These are phyloP conservation scores for Cladosporium halotolerans DNA, from an alignment of 2,329 filamentous ascomycete genomes.

Conservation along the genomic window DNA sequence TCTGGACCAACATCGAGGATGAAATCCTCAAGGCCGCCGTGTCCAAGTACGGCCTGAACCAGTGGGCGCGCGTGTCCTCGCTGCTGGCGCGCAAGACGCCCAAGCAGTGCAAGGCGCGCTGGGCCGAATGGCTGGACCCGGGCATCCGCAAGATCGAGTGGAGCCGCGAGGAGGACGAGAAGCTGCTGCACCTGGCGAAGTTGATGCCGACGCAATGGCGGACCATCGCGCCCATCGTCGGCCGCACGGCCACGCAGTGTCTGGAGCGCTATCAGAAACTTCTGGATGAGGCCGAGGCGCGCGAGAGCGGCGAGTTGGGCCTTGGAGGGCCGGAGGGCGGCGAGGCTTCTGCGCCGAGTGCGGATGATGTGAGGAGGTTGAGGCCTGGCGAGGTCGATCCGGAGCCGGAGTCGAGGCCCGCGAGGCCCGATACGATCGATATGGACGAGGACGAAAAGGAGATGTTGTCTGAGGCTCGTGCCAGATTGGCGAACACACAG, in stretches of 20 bases:
- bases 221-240: constrained; percentile 84
- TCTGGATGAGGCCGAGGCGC: constrained; percentile 88
- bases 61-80: constrained; percentile 97
- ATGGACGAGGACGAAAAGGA: constrained; percentile 99
- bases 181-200: constrained; percentile 91
- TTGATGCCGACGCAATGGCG: constrained; percentile 99
- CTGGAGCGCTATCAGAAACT: constrained; percentile 70
- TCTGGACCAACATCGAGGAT: constrained; percentile 72
- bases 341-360: constrained; percentile 79
- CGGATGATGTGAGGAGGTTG: constrained; percentile 83
- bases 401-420: constrained; percentile 95
- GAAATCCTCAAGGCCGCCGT: constrained; percentile 96
- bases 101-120: constrained; percentile 98
- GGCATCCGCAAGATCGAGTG: constrained; percentile 98
- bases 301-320: constrained; percentile 68
- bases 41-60: constrained; percentile 90
- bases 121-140: constrained; percentile 97
- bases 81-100: constrained; percentile 94
- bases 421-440: constrained; percentile 92
- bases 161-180: constrained; percentile 98
- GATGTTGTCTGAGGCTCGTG: constrained; percentile 96
- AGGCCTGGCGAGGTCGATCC: constrained; percentile 85
- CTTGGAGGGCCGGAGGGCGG: constrained; percentile 80
- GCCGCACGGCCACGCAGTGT: constrained; percentile 10
- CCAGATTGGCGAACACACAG: constrained; percentile 92